A percentile compares a stretch with the other conserved stretches of the same genome.
Conservation (phyloP, 2,329 filamentous ascomycete genomes). For the Sclerotinia glacialis region DNA sequence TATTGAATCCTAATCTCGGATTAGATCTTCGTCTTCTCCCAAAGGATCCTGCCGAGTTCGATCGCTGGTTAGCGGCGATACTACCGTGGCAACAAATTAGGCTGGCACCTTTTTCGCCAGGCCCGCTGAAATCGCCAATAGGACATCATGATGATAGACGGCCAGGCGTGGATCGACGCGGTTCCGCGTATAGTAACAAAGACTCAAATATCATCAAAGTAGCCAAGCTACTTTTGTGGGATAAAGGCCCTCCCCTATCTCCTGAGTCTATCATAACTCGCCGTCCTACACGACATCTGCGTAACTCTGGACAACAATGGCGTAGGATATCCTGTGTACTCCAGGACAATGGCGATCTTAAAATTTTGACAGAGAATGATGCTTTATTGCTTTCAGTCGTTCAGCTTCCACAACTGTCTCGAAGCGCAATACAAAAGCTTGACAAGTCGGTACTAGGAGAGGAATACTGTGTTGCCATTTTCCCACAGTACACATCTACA, state of each 20-base stretch:
- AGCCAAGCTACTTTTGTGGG: slow-evolving; percentile 87
- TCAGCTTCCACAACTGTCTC: slow-evolving; percentile 82
- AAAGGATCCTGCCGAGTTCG: slow-evolving; percentile 61
- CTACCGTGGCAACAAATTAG: slow-evolving; percentile 78
- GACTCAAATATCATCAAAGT: slow-evolving; percentile 90
- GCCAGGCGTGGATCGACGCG: slow-evolving; percentile 42
- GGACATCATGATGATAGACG: slow-evolving; percentile 30
- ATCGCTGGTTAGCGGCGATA: slow-evolving; percentile 76
- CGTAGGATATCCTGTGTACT: slow-evolving; percentile 86
- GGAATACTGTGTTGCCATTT: slow-evolving; percentile 92
- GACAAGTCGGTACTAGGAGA: slow-evolving; percentile 88
- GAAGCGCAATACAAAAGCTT: slow-evolving; percentile 85
- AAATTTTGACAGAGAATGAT: slow-evolving; percentile 83
- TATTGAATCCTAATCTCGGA: slow-evolving; percentile 53
- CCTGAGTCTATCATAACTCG: slow-evolving; percentile 52
- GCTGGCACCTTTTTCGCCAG: slow-evolving; percentile 40
- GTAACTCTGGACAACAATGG: slow-evolving; percentile 63
- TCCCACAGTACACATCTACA: slow-evolving; percentile 82
- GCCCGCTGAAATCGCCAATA: slow-evolving; percentile 26
- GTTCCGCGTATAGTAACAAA: slow-evolving; percentile 61
- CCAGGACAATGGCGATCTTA: slow-evolving; percentile 92
- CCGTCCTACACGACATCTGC: slow-evolving; percentile 56
- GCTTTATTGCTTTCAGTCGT: slow-evolving; percentile 76
- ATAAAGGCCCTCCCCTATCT: slow-evolving; percentile 61
- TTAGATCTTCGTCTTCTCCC: slow-evolving; percentile 65